phyloP scores from a whole-genome alignment of 352 stramenopile species.

The Globisporangium perplexum region DNA sequence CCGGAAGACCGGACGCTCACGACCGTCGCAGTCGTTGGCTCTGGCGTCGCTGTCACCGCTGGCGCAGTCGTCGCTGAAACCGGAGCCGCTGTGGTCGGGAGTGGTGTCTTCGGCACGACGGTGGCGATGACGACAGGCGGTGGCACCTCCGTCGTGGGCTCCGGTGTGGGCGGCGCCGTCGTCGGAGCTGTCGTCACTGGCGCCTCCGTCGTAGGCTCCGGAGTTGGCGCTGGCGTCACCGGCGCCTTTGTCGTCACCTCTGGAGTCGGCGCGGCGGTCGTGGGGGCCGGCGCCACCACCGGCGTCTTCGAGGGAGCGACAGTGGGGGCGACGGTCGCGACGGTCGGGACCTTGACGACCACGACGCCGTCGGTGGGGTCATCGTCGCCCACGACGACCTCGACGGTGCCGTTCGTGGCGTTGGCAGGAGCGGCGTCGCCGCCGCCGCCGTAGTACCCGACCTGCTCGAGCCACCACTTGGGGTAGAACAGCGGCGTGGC shows the following conservation, averaged over 20 bases:
- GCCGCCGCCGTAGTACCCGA: slow-evolving; percentile 56
- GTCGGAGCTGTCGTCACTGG: background rate
- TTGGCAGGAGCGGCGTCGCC: background rate
- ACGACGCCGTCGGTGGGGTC: slow-evolving; percentile 5
- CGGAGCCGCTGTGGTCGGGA: background rate
- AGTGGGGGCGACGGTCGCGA: slow-evolving; percentile 6
- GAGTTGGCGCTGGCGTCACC: background rate
- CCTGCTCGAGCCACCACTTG: slow-evolving; percentile 76
- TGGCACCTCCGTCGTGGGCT: background rate
- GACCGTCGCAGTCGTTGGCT: background rate
- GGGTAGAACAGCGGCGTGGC: slow-evolving; percentile 74
- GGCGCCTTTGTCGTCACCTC: background rate
- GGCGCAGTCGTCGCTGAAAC: background rate
- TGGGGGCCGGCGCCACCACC: background rate
- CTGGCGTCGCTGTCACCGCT: background rate
- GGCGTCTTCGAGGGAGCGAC: background rate
- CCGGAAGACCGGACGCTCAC: slow-evolving; percentile 5
- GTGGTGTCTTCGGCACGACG: background rate
- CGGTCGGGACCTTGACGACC: background rate
- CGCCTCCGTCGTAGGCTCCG: background rate
- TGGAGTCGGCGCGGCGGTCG: slow-evolving; percentile 3
- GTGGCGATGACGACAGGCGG: background rate
- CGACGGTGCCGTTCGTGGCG: background rate
- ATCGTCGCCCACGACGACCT: background rate
- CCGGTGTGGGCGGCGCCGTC: too few species aligned